Base-by-base conservation (phyloP, 768 basidiomycete species). In the Naganishia antarctica region DNA sequence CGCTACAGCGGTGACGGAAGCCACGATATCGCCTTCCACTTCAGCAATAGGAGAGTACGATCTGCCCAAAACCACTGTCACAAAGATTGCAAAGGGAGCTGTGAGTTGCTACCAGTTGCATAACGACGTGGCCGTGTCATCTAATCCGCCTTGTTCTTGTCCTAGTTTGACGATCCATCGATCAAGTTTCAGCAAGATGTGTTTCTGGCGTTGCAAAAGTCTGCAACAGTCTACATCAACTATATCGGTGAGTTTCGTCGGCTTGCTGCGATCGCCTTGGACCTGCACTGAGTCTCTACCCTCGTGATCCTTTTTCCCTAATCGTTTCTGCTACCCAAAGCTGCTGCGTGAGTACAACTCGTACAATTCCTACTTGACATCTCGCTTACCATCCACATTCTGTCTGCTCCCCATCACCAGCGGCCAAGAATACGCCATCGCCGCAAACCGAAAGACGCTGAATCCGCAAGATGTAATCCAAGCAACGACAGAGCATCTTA, bases 211-310 rank as follows among this genome's bases (percentile, higher is more conserved):
- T 81, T 96, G 11, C 82, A 88, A 15, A 92, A 92, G 74, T 87
- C 87, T 31, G 90, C 92, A 3, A 93, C 93, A 0, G 88, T 97
- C 58, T 98, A 97, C 76, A 92, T 99, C 69, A 93, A 89, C 76
- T 94, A 92, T 70, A 81, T 98, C 8, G 87, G 93, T 88, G 75
- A 69, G 86, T 79, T 59, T 25, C 66, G 23, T 9, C 49, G 12
- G 43, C 26, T 28, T 9, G 45, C 11, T 18, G 59, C 48, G 44
- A 43, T 29, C 69, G 64, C 69, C 66, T 40, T n/a, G 9, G 16
- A 46, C 21, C 48, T 57, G 43, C 41, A 37, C 57, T 41, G 29
- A 16, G n/a, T n/a, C n/a, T 37, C 34, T 37, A 15, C 34, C 34
- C 15, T 37, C 15, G 8, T 37, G 34, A 15, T 37, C 15, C 37